Conservation (phyloP, 306 rosid genomes). For the Prunus dulcis region DNA sequence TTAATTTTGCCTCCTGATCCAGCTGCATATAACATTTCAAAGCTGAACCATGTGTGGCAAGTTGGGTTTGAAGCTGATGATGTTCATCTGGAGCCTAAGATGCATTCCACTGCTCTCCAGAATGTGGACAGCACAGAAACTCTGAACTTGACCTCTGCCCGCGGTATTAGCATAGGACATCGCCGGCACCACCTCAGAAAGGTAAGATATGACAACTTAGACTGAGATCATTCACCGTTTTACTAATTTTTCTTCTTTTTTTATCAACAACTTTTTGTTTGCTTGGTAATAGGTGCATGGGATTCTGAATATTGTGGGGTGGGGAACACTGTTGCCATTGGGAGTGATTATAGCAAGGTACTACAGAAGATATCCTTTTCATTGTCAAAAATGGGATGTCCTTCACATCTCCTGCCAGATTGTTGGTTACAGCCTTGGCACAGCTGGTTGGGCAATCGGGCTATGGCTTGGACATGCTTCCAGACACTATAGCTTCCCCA, state of each 20-base stretch:
- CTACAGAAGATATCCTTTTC: conserved; percentile 37
- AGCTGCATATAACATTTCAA: conserved; percentile 13
- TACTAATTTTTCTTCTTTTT: too few species aligned
- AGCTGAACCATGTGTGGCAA: conserved; percentile 79
- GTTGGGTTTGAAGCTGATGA: conserved; percentile 28
- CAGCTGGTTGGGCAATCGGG: conserved; percentile 62
- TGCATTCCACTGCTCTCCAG: conserved; percentile 39
- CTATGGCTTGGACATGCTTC: conserved; percentile 70
- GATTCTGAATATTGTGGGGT: conserved; percentile 67
- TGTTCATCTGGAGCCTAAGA: conserved; percentile 21
- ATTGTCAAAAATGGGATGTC: not conserved
- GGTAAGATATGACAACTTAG: conserved; percentile 32
- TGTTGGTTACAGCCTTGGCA: conserved; percentile 50
- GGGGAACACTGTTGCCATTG: conserved; percentile 69
- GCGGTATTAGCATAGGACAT: conserved; percentile 6
- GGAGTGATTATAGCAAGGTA: conserved; percentile 74
- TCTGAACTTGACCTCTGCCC: conserved; percentile 27
- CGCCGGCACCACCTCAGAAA: conserved; percentile 32
- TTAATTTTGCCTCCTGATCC: conserved; percentile 27
- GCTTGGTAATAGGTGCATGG: conserved; percentile 60
- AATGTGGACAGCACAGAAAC: conserved; percentile 66
- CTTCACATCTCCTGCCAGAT: conserved; percentile 46
- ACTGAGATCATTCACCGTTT: not conserved
- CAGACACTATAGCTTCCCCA: conserved; percentile 40
- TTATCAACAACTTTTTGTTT: not conserved